These are phyloP conservation scores for Fusarium sp. DNA, from an alignment of 2,329 filamentous ascomycete species.

Conservation along the genomic window DNA sequence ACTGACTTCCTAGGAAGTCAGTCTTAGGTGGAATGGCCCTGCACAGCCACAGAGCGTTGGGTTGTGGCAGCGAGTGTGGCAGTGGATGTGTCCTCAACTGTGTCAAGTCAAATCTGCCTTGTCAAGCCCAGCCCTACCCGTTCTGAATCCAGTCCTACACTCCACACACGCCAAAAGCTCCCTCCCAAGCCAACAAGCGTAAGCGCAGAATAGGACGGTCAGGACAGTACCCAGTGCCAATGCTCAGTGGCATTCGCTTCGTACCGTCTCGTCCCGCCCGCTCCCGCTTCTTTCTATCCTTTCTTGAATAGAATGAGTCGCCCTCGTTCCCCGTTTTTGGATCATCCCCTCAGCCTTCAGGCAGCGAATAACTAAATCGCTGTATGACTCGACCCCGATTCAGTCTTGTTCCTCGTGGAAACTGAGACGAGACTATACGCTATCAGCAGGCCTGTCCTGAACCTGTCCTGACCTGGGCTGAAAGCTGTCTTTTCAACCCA, in stretches of 20 bases:
- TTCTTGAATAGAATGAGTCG: conserved; percentile 14
- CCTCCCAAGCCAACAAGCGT: conserved; percentile 11
- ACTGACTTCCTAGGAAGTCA: background rate
- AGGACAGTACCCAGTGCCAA: background rate
- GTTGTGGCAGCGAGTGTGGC: conserved; percentile 11
- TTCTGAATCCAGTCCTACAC: conserved; percentile 8
- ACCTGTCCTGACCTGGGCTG: conserved; percentile 22
- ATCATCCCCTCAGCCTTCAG: conserved; percentile 11
- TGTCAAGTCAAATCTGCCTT: conserved; percentile 19
- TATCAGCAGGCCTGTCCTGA: conserved; percentile 54
- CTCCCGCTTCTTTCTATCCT: conserved; percentile 29
- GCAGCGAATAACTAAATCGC: conserved; percentile 20
- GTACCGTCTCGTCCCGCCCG: conserved; percentile 44
- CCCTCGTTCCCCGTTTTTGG: conserved; percentile 15
- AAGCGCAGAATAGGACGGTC: background rate
- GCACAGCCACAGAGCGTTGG: conserved; percentile 23
- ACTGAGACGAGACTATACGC: conserved; percentile 50
- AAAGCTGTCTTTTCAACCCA: conserved; percentile 39
- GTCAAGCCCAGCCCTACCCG: conserved; percentile 34
- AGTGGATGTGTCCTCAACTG: background rate
- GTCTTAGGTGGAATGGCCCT: conserved; percentile 11
- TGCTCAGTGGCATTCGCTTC: conserved; percentile 33
- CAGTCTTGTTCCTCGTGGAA: conserved; percentile 47
- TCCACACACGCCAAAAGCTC: conserved; percentile 18
- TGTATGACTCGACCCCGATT: conserved; percentile 43